Percentiles rank a stretch among this genome's conserved stretches.
Evolutionary conservation across 352 stramenopile genomes (phyloP).

Genomic region (Phytophthora citricola): DNA sequence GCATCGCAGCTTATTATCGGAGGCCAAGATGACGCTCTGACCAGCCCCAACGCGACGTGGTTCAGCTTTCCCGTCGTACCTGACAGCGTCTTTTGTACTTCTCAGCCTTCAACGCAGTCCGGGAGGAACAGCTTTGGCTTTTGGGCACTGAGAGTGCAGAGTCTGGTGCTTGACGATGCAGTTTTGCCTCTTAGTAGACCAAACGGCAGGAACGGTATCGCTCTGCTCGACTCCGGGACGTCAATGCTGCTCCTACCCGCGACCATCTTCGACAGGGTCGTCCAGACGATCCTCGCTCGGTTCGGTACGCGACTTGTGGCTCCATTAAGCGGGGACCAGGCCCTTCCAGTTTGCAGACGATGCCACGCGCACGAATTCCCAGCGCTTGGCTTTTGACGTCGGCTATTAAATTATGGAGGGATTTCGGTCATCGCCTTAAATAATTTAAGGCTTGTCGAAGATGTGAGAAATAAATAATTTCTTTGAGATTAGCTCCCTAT

Average conservation of each 20-base stretch:
- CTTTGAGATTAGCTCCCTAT: too few relatives aligned
- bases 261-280: conserved; percentile 12
- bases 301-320: conserved; percentile 18
- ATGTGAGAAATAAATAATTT: too few relatives aligned
- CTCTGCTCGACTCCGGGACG: conserved; percentile 30
- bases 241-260: conserved; percentile 27
- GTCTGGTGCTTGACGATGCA: too few relatives aligned
- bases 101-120: too few relatives aligned
- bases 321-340: not conserved
- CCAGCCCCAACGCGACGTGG: too few relatives aligned
- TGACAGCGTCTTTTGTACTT: too few relatives aligned
- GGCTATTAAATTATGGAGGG: too few relatives aligned
- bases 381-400: conserved; percentile 9
- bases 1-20: conserved; percentile 26
- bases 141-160: too few relatives aligned
- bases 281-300: conserved; percentile 9
- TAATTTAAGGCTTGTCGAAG: too few relatives aligned
- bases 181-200: not conserved
- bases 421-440: too few relatives aligned
- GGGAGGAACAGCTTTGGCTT: too few relatives aligned
- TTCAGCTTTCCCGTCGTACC: too few relatives aligned
- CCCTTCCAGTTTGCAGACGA: conserved; percentile 13
- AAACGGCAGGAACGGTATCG: not conserved
- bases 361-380: conserved; percentile 34
- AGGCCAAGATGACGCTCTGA: conserved; percentile 2